A percentile compares a stretch with the other conserved stretches of the same genome.
These are phyloP conservation scores for Fraxinus angustifolia DNA, from an alignment of 305 asterid species.

Conservation along the genomic window DNA sequence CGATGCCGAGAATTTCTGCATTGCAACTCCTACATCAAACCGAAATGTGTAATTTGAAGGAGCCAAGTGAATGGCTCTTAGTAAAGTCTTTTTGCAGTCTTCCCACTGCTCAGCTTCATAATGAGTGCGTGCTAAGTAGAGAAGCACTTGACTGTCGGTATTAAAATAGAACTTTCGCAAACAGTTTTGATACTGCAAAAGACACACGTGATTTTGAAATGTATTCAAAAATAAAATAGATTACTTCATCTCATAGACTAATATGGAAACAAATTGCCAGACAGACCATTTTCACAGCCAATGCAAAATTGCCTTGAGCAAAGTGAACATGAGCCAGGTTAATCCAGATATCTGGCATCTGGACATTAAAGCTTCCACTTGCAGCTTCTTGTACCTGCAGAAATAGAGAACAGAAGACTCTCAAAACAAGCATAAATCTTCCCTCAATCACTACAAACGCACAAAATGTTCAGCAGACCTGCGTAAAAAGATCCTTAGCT, in stretches of 20 bases:
- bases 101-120: slow-evolving; percentile 99
- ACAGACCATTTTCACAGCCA: slow-evolving; percentile 94
- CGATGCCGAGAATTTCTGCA: slow-evolving; percentile 96
- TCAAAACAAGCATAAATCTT: slow-evolving; percentile 17
- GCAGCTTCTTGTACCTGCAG: slow-evolving; percentile 98
- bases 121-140: slow-evolving; percentile 94
- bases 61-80: slow-evolving; percentile 94
- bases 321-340: slow-evolving; percentile 98
- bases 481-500: slow-evolving; percentile 94
- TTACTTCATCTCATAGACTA: slow-evolving; percentile 18
- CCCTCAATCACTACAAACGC: slow-evolving; percentile 11
- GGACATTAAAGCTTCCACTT: slow-evolving; percentile 80
- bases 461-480: slow-evolving; percentile 51
- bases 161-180: slow-evolving; percentile 79
- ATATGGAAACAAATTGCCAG: slow-evolving; percentile 11
- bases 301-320: slow-evolving; percentile 90
- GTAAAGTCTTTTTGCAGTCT: slow-evolving; percentile 88
- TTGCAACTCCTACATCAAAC: slow-evolving; percentile 87
- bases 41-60: slow-evolving; percentile 91
- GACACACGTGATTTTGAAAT: slow-evolving; percentile 21
- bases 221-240: slow-evolving; percentile 8
- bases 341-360: slow-evolving; percentile 99
- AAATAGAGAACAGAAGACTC: slow-evolving; percentile 23
- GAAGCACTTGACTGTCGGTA: slow-evolving; percentile 94
- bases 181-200: slow-evolving; percentile 90